Conservation (phyloP, 2,329 filamentous ascomycete species). For the Dothidotthia symphoricarpi region DNA sequence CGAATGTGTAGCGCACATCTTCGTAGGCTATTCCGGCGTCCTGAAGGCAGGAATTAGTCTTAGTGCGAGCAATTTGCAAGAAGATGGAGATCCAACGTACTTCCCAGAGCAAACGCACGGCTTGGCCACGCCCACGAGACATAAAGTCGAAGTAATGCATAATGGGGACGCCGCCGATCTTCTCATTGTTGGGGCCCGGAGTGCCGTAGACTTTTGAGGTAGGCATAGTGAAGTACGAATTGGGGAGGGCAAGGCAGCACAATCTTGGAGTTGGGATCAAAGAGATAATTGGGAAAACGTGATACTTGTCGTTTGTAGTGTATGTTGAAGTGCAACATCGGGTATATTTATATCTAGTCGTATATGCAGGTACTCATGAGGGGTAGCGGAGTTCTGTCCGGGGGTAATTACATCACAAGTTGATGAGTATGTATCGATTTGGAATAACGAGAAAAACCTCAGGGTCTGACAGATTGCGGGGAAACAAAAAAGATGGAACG, state of each 20-base stretch:
- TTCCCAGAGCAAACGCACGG: slow-evolving; percentile 24
- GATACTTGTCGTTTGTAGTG: not conserved
- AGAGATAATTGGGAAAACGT: not conserved
- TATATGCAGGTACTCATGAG: not conserved
- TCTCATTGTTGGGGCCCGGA: slow-evolving; percentile 25
- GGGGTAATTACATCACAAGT: not conserved
- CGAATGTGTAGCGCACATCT: slow-evolving; percentile 31
- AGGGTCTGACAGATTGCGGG: not conserved
- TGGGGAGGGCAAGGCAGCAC: not conserved
- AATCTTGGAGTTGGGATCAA: too few relatives aligned
- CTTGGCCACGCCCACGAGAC: slow-evolving; percentile 33
- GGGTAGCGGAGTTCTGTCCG: not conserved
- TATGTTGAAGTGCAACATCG: not conserved
- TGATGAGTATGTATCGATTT: not conserved
- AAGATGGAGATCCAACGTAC: not conserved
- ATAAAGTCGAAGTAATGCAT: slow-evolving; percentile 36
- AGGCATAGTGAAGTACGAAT: not conserved
- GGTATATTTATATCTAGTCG: not conserved
- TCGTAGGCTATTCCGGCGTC: slow-evolving; percentile 34
- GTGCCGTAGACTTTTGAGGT: slow-evolving; percentile 1
- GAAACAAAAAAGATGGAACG: not conserved
- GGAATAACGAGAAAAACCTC: not conserved
- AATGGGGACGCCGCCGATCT: slow-evolving; percentile 34
- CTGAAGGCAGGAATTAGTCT: slow-evolving; percentile 3
- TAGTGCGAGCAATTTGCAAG: not conserved